Evolutionary conservation across 2,329 filamentous ascomycete species (phyloP).

Genomic region (Colletotrichum melonis): DNA sequence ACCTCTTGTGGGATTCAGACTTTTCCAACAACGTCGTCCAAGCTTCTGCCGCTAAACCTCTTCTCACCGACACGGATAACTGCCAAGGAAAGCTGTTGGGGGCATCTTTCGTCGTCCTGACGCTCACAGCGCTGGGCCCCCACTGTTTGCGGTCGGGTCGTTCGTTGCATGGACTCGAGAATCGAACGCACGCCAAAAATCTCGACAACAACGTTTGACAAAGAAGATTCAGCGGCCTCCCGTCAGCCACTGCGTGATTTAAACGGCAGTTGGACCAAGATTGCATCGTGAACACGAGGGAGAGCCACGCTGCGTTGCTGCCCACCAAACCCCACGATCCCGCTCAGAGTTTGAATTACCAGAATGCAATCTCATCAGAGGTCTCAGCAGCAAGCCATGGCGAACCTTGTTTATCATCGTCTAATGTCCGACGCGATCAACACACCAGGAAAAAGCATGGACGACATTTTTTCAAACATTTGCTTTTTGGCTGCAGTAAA

Average conservation of each 20-base stretch:
- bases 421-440: conserved; percentile 3
- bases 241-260: not conserved
- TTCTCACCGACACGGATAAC: not conserved
- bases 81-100: not conserved
- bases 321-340: not conserved
- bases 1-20: conserved; percentile 13
- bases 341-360: not conserved
- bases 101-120: conserved; percentile 9
- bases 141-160: conserved; percentile 18
- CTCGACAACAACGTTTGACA: not conserved
- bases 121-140: not conserved
- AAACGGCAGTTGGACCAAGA: not conserved
- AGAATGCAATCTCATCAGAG: conserved; percentile 5
- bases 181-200: not conserved
- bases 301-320: not conserved
- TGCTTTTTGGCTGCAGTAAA: not conserved
- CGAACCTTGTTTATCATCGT: conserved; percentile 6
- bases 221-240: not conserved
- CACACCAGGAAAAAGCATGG: not conserved
- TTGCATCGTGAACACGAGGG: conserved; percentile 3
- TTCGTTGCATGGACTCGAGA: conserved; percentile 22
- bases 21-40: not conserved
- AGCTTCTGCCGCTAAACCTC: not conserved
- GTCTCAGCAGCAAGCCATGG: conserved; percentile 6
- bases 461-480: not conserved